phyloP scores from a whole-genome alignment of 108 stramenopile species.

The Fragilariopsis cylindrus region DNA sequence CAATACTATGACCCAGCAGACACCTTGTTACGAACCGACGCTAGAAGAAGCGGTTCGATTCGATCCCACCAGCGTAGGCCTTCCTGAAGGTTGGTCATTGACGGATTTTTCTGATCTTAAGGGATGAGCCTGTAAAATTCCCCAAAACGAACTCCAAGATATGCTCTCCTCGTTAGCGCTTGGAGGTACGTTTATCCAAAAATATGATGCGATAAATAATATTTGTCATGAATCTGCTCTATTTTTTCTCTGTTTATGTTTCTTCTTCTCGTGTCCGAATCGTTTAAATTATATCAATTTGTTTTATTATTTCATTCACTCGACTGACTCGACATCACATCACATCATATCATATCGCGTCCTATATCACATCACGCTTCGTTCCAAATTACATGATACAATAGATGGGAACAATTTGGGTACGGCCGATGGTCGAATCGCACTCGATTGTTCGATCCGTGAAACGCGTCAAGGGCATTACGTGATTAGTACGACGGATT shows the following conservation, averaged over 20 bases:
- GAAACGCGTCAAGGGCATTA: slow-evolving; percentile 65
- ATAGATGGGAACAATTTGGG: slow-evolving; percentile 75
- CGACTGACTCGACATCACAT: too few species aligned
- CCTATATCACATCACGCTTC: too few species aligned
- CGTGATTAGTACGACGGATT: slow-evolving; percentile 75
- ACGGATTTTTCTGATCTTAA: slow-evolving; percentile 77
- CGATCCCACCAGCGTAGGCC: slow-evolving; percentile 71
- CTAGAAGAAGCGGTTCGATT: slow-evolving; percentile 63
- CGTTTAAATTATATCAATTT: too few species aligned
- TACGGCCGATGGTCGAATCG: slow-evolving; percentile 70
- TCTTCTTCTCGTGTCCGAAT: background rate
- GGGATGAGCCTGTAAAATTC: slow-evolving; percentile 92
- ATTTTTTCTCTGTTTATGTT: background rate
- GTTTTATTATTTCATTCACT: too few species aligned
- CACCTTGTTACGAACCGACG: slow-evolving; percentile 15
- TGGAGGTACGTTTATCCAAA: slow-evolving; percentile 27
- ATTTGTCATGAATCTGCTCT: background rate
- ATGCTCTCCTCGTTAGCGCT: slow-evolving; percentile 64
- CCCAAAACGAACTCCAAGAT: slow-evolving; percentile 74
- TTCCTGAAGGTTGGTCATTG: slow-evolving; percentile 70
- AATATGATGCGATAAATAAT: background rate
- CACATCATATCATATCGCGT: too few species aligned
- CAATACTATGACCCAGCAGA: slow-evolving; percentile 2
- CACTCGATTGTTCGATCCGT: slow-evolving; percentile 75
- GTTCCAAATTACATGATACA: too few species aligned